Evolutionary conservation across 306 rosid species (phyloP).

Genomic region (Cucumis hystrix): DNA sequence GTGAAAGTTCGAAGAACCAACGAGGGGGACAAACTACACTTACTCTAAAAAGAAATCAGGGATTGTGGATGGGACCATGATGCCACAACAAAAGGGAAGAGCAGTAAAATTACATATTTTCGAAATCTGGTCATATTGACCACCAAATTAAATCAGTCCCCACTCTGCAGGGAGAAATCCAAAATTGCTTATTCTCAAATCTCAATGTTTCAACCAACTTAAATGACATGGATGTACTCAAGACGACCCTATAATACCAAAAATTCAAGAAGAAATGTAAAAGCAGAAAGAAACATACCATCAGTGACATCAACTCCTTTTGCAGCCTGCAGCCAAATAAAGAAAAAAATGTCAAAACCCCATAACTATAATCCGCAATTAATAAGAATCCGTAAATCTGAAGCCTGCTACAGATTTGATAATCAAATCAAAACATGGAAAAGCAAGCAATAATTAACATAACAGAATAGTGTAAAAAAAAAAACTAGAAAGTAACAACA

Average conservation of each 20-base stretch:
- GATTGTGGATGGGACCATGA: background rate
- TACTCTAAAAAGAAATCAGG: background rate
- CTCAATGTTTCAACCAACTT: background rate
- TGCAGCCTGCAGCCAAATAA: conserved; percentile 47
- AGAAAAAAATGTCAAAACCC: conserved; percentile 11
- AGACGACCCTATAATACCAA: background rate
- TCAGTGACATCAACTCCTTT: conserved; percentile 95
- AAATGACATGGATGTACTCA: background rate
- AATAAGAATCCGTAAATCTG: background rate
- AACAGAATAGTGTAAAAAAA: background rate
- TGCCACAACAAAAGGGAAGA: background rate
- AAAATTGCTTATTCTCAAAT: background rate
- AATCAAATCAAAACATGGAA: background rate
- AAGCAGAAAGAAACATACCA: conserved; percentile 36
- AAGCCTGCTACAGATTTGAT: background rate
- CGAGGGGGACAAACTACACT: background rate
- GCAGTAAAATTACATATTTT: background rate
- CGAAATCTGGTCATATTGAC: background rate
- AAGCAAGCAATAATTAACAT: background rate
- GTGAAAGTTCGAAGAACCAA: background rate
- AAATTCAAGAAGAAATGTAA: background rate
- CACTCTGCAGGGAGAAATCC: background rate
- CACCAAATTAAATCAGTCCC: background rate
- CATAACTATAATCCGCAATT: background rate
- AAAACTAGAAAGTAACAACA: background rate